phyloP scores from a whole-genome alignment of 805 yeast species.

The Yamadazyma scolyti region DNA sequence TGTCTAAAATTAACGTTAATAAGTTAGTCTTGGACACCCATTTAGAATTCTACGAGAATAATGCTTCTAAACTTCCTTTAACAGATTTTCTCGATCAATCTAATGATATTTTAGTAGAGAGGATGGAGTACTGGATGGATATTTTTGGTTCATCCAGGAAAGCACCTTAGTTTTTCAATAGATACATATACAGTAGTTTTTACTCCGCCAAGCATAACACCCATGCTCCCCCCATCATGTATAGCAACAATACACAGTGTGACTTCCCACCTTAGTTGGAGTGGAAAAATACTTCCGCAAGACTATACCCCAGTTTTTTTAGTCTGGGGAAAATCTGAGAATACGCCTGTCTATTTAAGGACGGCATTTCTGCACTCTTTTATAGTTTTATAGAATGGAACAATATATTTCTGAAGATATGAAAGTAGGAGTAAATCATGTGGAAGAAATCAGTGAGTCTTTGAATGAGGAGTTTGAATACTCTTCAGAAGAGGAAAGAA shows the following conservation, averaged over 20 bases:
- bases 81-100: conserved; percentile 23
- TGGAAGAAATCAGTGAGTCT: conserved; percentile 1
- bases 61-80: conserved; percentile 18
- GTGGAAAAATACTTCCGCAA: too few relatives aligned
- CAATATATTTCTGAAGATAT: conserved; percentile 2
- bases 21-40: conserved; percentile 23
- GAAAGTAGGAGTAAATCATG: conserved; percentile 4
- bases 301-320: too few relatives aligned
- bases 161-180: too few relatives aligned
- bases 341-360: too few relatives aligned
- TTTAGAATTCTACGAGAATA: conserved; percentile 17
- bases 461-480: conserved; percentile 4
- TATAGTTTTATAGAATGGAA: conserved; percentile 3
- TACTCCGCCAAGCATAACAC: too few relatives aligned
- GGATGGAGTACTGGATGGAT: conserved; percentile 25
- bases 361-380: too few relatives aligned
- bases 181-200: too few relatives aligned
- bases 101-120: conserved; percentile 16
- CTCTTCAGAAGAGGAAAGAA: conserved; percentile 6
- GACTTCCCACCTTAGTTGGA: too few relatives aligned
- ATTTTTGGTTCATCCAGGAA: conserved; percentile 22
- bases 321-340: too few relatives aligned
- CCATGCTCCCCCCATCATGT: too few relatives aligned
- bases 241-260: too few relatives aligned
- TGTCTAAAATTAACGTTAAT: conserved; percentile 31